Evolutionary conservation across 306 rosid species (phyloP).

Genomic region (Pyrus bretschneideri): DNA sequence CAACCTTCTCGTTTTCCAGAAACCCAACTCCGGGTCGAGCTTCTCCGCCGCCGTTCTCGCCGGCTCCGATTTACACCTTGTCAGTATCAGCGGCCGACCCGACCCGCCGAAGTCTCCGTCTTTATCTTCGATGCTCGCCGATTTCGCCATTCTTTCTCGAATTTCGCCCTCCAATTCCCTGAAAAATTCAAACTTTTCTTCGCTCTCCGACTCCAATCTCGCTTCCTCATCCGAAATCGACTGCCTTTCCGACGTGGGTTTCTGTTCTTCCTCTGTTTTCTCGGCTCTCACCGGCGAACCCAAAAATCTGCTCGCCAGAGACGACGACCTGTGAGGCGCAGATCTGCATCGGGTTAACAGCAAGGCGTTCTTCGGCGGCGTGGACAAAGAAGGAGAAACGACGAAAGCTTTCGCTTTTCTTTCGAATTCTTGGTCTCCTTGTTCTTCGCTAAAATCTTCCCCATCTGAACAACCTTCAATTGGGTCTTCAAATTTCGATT

Average conservation of each 20-base stretch:
- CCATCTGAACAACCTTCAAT: slow-evolving; percentile 20
- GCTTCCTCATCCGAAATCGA: slow-evolving; percentile 31
- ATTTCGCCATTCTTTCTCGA: slow-evolving; percentile 25
- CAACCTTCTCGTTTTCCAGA: slow-evolving; percentile 45
- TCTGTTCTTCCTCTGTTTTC: slow-evolving; percentile 27
- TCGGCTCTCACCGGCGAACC: slow-evolving; percentile 38
- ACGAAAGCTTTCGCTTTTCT: slow-evolving; percentile 10
- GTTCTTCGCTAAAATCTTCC: slow-evolving; percentile 11
- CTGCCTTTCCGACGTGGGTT: slow-evolving; percentile 22
- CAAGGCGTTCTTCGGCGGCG: slow-evolving; percentile 70
- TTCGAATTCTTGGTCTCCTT: slow-evolving; percentile 17
- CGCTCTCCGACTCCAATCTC: slow-evolving; percentile 20
- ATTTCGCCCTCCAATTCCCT: slow-evolving; percentile 31
- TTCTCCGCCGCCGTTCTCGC: slow-evolving; percentile 46
- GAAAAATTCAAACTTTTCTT: slow-evolving; percentile 25
- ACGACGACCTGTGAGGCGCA: slow-evolving; percentile 71
- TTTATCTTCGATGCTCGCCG: slow-evolving; percentile 23
- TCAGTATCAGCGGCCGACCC: slow-evolving; percentile 40
- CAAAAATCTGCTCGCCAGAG: slow-evolving; percentile 54
- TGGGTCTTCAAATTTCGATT: slow-evolving; percentile 11
- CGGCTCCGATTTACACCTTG: slow-evolving; percentile 84
- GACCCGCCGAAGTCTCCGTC: slow-evolving; percentile 18
- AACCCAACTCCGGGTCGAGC: slow-evolving; percentile 41
- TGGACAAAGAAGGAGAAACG: slow-evolving; percentile 12
- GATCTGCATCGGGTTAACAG: slow-evolving; percentile 73